A percentile compares a stretch with the other conserved stretches of the same genome.
Conservation (phyloP, 495 filamentous ascomycete genomes). For the Neurospora sp. region DNA sequence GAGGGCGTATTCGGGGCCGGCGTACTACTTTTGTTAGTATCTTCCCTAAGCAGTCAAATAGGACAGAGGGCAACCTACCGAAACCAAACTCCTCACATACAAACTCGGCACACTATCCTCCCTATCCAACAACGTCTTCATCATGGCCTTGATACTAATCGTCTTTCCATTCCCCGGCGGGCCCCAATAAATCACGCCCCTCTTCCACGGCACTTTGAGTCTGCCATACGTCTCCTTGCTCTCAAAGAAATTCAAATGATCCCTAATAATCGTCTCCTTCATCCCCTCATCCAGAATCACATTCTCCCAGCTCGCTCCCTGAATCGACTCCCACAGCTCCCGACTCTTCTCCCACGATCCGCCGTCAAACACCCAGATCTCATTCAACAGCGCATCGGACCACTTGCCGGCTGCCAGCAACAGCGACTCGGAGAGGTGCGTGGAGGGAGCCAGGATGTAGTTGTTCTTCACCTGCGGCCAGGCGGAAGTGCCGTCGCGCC, state of each 20-base stretch:
- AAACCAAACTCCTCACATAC: constrained; percentile 28
- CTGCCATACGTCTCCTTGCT: constrained; percentile 39
- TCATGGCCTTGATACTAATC: constrained; percentile 57
- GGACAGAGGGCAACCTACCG: constrained; percentile 13
- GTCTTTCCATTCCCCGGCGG: constrained; percentile 60
- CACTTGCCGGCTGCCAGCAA: constrained; percentile 42
- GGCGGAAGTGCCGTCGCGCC: constrained; percentile 30
- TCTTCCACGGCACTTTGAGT: constrained; percentile 48
- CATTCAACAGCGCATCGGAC: constrained; percentile 42
- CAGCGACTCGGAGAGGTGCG: constrained; percentile 38
- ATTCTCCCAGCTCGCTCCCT: constrained; percentile 48
- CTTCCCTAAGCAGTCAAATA: too few species aligned
- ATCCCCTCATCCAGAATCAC: constrained; percentile 55
- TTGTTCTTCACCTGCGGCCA: constrained; percentile 28
- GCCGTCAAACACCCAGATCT: constrained; percentile 55
- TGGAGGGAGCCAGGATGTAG: constrained; percentile 38
- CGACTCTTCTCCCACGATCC: constrained; percentile 50
- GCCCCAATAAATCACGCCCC: constrained; percentile 49
- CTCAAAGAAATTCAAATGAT: constrained; percentile 53
- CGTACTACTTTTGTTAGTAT: constrained; percentile 13
- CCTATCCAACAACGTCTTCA: constrained; percentile 43
- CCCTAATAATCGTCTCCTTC: constrained; percentile 49
- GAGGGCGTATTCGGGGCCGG: constrained; percentile 37
- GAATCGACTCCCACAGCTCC: constrained; percentile 47
- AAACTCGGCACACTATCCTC: constrained; percentile 24